Percentiles rank a stretch among this genome's conserved stretches.
phyloP scores from a whole-genome alignment of 495 filamentous ascomycete species.

The Aspergillus heteromorphus region DNA sequence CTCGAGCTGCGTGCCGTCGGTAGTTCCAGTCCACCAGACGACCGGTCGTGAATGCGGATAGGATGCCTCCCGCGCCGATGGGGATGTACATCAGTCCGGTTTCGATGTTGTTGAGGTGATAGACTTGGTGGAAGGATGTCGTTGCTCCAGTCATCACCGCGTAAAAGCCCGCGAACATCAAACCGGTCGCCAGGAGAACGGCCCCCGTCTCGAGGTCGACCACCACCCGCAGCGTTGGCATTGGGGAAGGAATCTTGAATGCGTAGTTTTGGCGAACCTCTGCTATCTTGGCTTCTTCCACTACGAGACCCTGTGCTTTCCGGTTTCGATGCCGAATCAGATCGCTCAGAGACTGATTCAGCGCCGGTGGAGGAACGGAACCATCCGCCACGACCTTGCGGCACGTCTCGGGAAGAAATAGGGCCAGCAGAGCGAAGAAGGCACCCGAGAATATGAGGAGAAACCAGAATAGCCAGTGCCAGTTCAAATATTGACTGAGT shows the following conservation, averaged over 20 bases:
- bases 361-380: slow-evolving; percentile 1
- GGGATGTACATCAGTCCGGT: slow-evolving; percentile 52
- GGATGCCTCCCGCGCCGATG: slow-evolving; percentile 26
- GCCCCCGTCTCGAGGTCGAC: slow-evolving; percentile 47
- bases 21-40: slow-evolving; percentile 54
- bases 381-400: slow-evolving; percentile 46
- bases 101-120: slow-evolving; percentile 60
- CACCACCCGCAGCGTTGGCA: slow-evolving; percentile 53
- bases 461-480: slow-evolving; percentile 73
- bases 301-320: not conserved
- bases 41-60: slow-evolving; percentile 45
- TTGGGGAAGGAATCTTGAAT: slow-evolving; percentile 64
- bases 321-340: not conserved
- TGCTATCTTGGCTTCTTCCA: not conserved
- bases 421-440: slow-evolving; percentile 24
- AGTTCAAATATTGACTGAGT: slow-evolving; percentile 60
- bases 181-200: slow-evolving; percentile 37
- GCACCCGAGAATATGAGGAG: slow-evolving; percentile 53
- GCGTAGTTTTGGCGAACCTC: slow-evolving; percentile 36
- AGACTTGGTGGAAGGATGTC: slow-evolving; percentile 56
- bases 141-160: slow-evolving; percentile 48
- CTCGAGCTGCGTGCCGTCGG: slow-evolving; percentile 41
- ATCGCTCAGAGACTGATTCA: slow-evolving; percentile 7
- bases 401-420: slow-evolving; percentile 41
- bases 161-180: slow-evolving; percentile 48